Conservation (phyloP, 345 rosid genomes). For the Anastatica hierochuntica region DNA sequence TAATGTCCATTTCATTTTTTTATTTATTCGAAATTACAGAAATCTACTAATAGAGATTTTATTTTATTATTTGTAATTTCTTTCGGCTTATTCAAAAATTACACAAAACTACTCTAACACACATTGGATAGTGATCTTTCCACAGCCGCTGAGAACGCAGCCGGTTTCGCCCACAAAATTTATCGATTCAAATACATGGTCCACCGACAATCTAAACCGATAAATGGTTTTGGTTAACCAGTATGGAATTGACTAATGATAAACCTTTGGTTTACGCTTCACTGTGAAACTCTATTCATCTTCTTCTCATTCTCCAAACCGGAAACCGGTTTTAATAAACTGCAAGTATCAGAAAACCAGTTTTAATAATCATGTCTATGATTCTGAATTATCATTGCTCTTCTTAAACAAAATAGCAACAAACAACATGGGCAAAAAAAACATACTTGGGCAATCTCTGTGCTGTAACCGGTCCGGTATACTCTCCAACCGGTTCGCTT, state of each 20-base stretch:
- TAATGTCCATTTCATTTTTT: too few relatives aligned
- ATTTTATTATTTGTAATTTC: slow-evolving; percentile 3
- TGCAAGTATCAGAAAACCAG: slow-evolving; percentile 18
- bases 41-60: not conserved
- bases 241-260: not conserved
- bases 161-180: not conserved
- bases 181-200: slow-evolving; percentile 11
- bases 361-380: not conserved
- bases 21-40: not conserved
- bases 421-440: too few relatives aligned
- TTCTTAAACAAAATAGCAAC: not conserved
- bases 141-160: slow-evolving; percentile 20
- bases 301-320: slow-evolving; percentile 34
- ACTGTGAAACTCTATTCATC: slow-evolving; percentile 26
- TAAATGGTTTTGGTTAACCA: slow-evolving; percentile 10
- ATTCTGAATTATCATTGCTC: not conserved
- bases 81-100: slow-evolving; percentile 10
- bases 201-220: slow-evolving; percentile 21
- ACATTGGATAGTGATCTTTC: slow-evolving; percentile 4
- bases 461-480: slow-evolving; percentile 20
- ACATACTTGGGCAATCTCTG: slow-evolving; percentile 39
- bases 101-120: slow-evolving; percentile 5
- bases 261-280: slow-evolving; percentile 6
- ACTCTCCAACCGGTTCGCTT: slow-evolving; percentile 26
- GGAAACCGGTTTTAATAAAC: slow-evolving; percentile 40